Base-by-base conservation (phyloP, 768 basidiomycete genomes). In the Mycena chlorophos region DNA sequence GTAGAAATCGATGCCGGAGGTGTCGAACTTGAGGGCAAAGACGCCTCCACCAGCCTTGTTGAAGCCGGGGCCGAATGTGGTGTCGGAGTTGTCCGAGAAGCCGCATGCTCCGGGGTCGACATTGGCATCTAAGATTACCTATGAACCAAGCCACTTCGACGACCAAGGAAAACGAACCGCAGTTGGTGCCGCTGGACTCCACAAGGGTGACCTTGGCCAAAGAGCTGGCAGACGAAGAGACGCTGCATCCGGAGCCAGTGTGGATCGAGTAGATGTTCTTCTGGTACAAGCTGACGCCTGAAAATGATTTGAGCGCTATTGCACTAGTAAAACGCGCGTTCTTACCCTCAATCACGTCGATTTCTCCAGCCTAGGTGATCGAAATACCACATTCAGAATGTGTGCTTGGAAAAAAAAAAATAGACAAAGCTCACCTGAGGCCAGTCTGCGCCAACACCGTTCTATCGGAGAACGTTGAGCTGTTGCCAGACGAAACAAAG, bases 1-100 rank as follows among this genome's bases (percentile, higher is more conserved):
- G 75, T 81, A 85, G 56, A 81, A 73, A 25, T 65, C 64, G 55
- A 84, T 74, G 13, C 77, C 81, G 30, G 65, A 57, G 16, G 56
- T 60, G 54, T 75, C 70, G 59, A 73, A 69, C 51, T 73, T 62
- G 49, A 72, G 70, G 19, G 75, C 78, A 52, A 66, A 81, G 27
- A 81, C 75, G 29, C 79, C 80, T 13, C 80, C 80, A 25, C 73
- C 77, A 26, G 63, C 67, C 19, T 50, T 64, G 60, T 79, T 78
- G 67, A 80, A 75, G 16, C 65, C 69, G 17, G 67, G 70, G 25
- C 80, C 79, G 62, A 71, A 80, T 16, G 69, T 68, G n/a, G 54
- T 57, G 29, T 66, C 60, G 30, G 62, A 63, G 20, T 57, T 52
- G 62, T 76, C 75, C 23, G 55, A 23, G 51, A 73, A 71, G 19